Base-by-base conservation (phyloP, 2,329 filamentous ascomycete genomes). In the Ceratocystis diversiconidia region DNA sequence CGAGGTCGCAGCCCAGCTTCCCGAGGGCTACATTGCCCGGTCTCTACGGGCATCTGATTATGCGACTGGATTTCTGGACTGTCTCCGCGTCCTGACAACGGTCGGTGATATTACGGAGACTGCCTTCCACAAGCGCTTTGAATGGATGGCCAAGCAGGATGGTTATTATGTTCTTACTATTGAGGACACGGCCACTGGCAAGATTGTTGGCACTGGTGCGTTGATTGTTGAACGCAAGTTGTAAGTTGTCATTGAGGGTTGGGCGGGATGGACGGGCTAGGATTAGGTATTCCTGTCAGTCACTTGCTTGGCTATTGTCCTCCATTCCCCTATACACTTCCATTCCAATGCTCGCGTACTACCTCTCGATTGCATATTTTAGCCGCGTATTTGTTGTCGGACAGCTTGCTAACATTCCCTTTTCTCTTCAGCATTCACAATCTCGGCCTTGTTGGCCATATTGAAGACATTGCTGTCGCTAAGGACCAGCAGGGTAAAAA, bases 401-500 rank as follows among this genome's bases (percentile, higher is more conserved):
- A n/a, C 5, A 15, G 7, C 7, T 8, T 32, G 55, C 55, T 59
- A 59, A 59, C 10, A 6, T 10, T 8, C 8, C 3, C 25, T 25
- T 17, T 59, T 43, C 46, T 30, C 32, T 46, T 70, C 70, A 88
- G 86, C 74, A 92, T 94, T 71, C 89, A 92, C 75, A 84, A 83
- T 70, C 82, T 94, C 57, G 89, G 89, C 62, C 78, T 87, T 25
- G 92, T 96, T 30, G 94, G 92, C 12, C 94, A 97, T 76, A 96
- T 97, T 76, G 94, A 97, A 76, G 94, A 99, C 74, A 96, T 99
- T 74, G 92, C 92, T 19, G 92, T 99, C 46, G 86, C 89, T 69
- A 91, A 92, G 77, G 89, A 95, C 72, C 91, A 97, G 78, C 94
- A 97, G 77, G 94, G 94, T 71, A 96, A 97, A 84, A 96, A 96